Base-by-base conservation (phyloP, 2,329 filamentous ascomycete genomes). In the Magnaporthiopsis rhizophila region DNA sequence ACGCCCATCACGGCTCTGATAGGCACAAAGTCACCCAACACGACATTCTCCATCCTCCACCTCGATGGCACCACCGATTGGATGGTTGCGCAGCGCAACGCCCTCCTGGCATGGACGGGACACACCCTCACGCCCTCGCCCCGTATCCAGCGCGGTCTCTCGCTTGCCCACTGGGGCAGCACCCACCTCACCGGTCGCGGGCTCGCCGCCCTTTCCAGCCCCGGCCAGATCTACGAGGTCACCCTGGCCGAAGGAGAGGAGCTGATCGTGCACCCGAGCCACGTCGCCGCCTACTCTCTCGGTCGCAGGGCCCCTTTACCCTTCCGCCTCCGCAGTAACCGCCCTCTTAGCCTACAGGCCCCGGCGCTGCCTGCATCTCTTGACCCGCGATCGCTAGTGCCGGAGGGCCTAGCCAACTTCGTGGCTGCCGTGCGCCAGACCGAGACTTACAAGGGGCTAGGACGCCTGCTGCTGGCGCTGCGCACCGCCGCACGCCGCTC, bases 41-140 rank as follows among this genome's bases (percentile, higher is more conserved):
- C 93, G 0, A 93, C 92, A 7, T 93, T 99, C 70, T 88, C 90
- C 15, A 86, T 96, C 9, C 83, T 99, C 32, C 90, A 94, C 73
- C 85, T 99, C 62, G 92, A 99, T 79, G 95, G 95, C 65, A 92
- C 92, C 5, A 88, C 92, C 65, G 95, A 99, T 78, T 99, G 95
- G 94, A 91, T 97, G 81, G 81, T 99, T 11, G 85, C 91, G 8
- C 93, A 98, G 74, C 85, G 91, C 67, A 89, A 91, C 68, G 92
- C 92, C 1, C 81, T 99, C 63, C 82, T 98, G n/a, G 95, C 95
- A 64, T 99, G 95, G 95, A 97, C 94, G 0, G 95, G 95, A 34
- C 91, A 96, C 74, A 92, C 91, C 0, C 81, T 99, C 64, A 81
- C 82, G 21, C 83, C 95, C 59, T 87, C 86, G 50, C 91, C 93